A percentile compares a stretch with the other conserved stretches of the same genome.
Conservation (phyloP, 192 early-diverging fungal genomes). For the Mortierella alpina region DNA sequence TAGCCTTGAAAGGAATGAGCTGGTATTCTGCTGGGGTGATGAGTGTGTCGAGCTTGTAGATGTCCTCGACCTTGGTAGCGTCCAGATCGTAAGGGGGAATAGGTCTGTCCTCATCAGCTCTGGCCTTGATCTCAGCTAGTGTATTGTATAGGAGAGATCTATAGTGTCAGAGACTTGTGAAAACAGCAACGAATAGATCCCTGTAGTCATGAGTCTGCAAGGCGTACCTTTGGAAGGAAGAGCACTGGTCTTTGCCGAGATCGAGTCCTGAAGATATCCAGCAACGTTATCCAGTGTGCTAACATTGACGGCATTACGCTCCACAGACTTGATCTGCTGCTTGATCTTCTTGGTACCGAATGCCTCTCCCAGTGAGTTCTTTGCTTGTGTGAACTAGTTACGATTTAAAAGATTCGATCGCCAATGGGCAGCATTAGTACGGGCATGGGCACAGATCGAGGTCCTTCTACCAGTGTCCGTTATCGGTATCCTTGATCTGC, state of each 20-base stretch:
- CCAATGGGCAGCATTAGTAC: no score
- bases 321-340: conserved; percentile 81
- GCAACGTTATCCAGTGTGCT: conserved; percentile 71
- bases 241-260: conserved; percentile 71
- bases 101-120: conserved; percentile 67
- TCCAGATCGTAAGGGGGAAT: conserved; percentile 81
- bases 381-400: conserved; percentile 67
- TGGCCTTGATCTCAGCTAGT: conserved; percentile 60
- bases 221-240: conserved; percentile 66
- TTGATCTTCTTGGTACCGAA: conserved; percentile 95
- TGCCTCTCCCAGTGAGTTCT: conserved; percentile 86
- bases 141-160: background rate
- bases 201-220: background rate
- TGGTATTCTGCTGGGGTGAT: conserved; percentile 71
- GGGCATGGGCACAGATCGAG: no score
- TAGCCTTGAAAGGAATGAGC: conserved; percentile 69
- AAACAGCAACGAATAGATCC: background rate
- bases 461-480: no score
- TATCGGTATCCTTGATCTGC: background rate
- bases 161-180: background rate
- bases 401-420: conserved; percentile 8
- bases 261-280: conserved; percentile 73
- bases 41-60: conserved; percentile 87
- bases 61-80: conserved; percentile 73
- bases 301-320: conserved; percentile 89